Evolutionary conservation across 2,329 filamentous ascomycete species (phyloP).

Genomic region (Trichoderma sp.): DNA sequence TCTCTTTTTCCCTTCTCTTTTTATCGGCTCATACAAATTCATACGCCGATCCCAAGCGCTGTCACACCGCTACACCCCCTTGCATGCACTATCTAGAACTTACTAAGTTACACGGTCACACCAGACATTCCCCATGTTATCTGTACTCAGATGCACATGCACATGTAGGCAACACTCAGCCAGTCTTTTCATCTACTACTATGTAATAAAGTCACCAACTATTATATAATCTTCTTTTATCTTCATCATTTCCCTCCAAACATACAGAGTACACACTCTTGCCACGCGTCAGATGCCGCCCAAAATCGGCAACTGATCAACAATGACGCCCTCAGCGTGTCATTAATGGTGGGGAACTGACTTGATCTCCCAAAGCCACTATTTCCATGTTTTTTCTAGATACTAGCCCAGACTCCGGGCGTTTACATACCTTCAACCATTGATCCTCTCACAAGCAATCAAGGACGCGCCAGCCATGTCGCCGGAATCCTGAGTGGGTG

Average conservation of each 20-base stretch:
- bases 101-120: too few relatives aligned
- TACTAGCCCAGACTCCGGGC: background rate
- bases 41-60: too few relatives aligned
- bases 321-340: slow-evolving; percentile 7
- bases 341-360: background rate
- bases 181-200: too few relatives aligned
- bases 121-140: too few relatives aligned
- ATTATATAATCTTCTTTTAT: background rate
- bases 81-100: too few relatives aligned
- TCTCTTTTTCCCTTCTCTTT: too few relatives aligned
- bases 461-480: background rate
- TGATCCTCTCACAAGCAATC: background rate
- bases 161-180: too few relatives aligned
- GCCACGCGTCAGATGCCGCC: slow-evolving; percentile 3
- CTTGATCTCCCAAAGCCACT: background rate
- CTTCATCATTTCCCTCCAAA: background rate
- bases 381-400: slow-evolving; percentile 3
- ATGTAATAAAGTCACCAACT: background rate
- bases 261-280: background rate
- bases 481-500: background rate
- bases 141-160: too few relatives aligned
- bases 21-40: too few relatives aligned
- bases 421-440: background rate
- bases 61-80: too few relatives aligned
- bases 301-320: slow-evolving; percentile 9